phyloP scores from a whole-genome alignment of 1,139 yeast genomes.

The Geotrichum australiense region DNA sequence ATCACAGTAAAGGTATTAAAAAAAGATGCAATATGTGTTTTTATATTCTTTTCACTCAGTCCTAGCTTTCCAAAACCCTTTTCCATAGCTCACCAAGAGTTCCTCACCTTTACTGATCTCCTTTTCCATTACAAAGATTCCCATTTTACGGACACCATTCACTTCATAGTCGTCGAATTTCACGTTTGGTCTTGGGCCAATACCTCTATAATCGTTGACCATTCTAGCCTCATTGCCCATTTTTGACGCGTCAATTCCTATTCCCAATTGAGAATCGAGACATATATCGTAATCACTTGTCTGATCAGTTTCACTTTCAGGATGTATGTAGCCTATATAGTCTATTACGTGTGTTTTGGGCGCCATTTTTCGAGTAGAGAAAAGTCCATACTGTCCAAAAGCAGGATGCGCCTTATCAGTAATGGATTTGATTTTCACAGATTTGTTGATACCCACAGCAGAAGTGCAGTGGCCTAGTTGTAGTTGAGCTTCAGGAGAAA shows the following conservation, averaged over 20 bases:
- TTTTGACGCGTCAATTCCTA: conserved; percentile 27
- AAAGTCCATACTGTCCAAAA: conserved; percentile 27
- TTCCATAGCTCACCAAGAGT: conserved; percentile 27
- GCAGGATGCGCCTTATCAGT: conserved; percentile 27
- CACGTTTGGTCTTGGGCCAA: conserved; percentile 25
- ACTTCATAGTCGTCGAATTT: conserved; percentile 25
- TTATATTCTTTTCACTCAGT: neutral
- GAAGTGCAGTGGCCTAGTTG: conserved; percentile 1
- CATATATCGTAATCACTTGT: conserved; percentile 27
- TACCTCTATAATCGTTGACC: conserved; percentile 31
- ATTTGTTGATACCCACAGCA: conserved; percentile 11
- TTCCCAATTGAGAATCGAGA: conserved; percentile 22
- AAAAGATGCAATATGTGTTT: too few relatives aligned
- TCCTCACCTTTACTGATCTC: conserved; percentile 25
- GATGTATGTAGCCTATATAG: conserved; percentile 28
- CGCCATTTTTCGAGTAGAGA: conserved; percentile 24
- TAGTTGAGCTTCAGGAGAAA: conserved; percentile 5
- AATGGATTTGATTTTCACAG: conserved; percentile 24
- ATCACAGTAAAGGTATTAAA: too few relatives aligned
- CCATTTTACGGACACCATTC: conserved; percentile 24
- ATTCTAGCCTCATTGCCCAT: conserved; percentile 29
- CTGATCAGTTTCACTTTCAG: conserved; percentile 23
- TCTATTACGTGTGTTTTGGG: conserved; percentile 26
- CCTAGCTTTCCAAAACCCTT: conserved; percentile 26
- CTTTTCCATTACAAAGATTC: conserved; percentile 22